Base-by-base conservation (phyloP, 169 alveolate species). In the Ichthyophthirius multifiliis region DNA sequence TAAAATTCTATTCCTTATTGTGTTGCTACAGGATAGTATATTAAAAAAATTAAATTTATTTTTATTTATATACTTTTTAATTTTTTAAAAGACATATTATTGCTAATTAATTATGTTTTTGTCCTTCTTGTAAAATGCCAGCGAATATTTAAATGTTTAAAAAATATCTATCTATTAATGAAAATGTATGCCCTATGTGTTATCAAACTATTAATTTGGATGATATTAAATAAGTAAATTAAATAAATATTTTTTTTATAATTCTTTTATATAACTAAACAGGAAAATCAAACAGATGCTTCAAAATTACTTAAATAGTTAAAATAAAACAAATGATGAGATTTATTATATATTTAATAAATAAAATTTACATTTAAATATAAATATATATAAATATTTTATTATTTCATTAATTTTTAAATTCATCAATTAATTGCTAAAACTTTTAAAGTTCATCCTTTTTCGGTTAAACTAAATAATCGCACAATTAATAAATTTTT, bases 1-100 rank as follows among this genome's bases (percentile, higher is more conserved):
- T 90, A 94, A 64, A 95, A 95, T 75, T 82, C 76, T 43, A 85
- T 95, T 15, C 98, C 98, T 10, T 95, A 86, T 74, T 95, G 98
- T 82, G 80, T 92, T 43, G 98, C 96, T 6, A 85, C 96, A 20
- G 98, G 97, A 62, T 92, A 92, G 85, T 79, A 79, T 45, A 27
- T 35, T 13, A 6, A n/a, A 35, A 79, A 16, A 4, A 34, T 9
- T 65, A 47, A 65, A 16, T 41, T 13, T 9, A 15, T 16, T 35
- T 0, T 3, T 37, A 3, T 34, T 37, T 6, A 15, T 10, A 67
- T 37, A 4, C 35, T 18, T 35, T 18, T 34, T 20, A 31, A 35
- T 37, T 5, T 35, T 67, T 12, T 18, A 15, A 32, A 30, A 81
- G 82, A 76, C 98, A 95, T 84, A 90, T 93, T 89, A 73, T 87